Evolutionary conservation across 129 eudicot genomes (phyloP), one percentile per base, ranked within the genome.

Genomic region (Rutidosis leptorrhynchoides): DNA sequence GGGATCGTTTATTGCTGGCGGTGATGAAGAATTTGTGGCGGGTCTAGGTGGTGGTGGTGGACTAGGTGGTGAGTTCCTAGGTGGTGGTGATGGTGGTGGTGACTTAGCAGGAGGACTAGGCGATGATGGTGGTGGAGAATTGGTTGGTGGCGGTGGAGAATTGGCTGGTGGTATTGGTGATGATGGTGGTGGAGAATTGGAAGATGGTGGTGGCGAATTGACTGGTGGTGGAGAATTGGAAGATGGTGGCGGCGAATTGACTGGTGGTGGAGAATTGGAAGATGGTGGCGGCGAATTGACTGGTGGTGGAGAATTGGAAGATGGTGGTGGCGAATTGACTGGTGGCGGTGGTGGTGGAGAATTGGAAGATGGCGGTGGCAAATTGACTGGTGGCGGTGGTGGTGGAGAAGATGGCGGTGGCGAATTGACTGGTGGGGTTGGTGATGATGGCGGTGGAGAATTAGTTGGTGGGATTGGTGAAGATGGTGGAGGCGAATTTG

Each of bases 341-440:
- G 80, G 83, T 46, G 84, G 76, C 8, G 74, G 3, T n/a, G 79
- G 75, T 27, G 76, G 12, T n/a, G 85, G 77, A n/a, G 85, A 68
- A 35, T 14, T 58, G 5, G 81, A 7, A 7, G 79, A 1, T 5
- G 83, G 85, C 6, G 81, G 73, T 9, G 83, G 77, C 2, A 83
- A 4, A 72, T 11, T 28, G 7, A 54, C 3, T 16, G 78, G 77
- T 5, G 84, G 74, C 12, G 71, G 70, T n/a, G n/a, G n/a, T n/a
- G n/a, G n/a, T n/a, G n/a, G n/a, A n/a, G n/a, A n/a, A n/a, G 84
- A 16, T 5, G 32, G 1, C 9, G 64, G 43, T 2, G 81, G 84
- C 22, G 76, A 21, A 1, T 20, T 55, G 60, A 5, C 21, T 3
- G 80, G 83, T 46, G 84, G 76, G 12, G 74, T 5, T n/a, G 79